These are phyloP conservation scores for Candida montana DNA, from an alignment of 805 yeast species.

Conservation along the genomic window DNA sequence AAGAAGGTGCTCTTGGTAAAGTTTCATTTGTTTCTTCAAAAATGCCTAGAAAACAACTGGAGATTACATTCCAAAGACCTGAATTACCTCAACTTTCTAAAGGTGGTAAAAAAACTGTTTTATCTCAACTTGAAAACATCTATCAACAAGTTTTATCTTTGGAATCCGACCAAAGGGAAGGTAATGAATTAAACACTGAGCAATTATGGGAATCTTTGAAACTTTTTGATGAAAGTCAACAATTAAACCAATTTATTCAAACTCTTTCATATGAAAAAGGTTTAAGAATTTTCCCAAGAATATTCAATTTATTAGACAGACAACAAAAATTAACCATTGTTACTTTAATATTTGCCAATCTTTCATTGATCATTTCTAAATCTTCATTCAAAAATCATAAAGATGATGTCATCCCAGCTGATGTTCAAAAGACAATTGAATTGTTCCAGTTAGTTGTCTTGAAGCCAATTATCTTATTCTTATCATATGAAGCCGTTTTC, in stretches of 20 bases:
- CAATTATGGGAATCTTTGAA: slow-evolving; percentile 76
- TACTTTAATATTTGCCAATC: slow-evolving; percentile 71
- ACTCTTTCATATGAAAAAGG: slow-evolving; percentile 82
- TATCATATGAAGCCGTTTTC: slow-evolving; percentile 71
- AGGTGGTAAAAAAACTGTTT: slow-evolving; percentile 43
- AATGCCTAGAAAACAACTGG: slow-evolving; percentile 83
- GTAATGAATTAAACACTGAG: slow-evolving; percentile 37
- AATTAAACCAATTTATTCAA: slow-evolving; percentile 67
- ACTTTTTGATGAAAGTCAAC: slow-evolving; percentile 54
- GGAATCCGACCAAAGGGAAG: slow-evolving; percentile 69
- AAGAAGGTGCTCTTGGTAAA: slow-evolving; percentile 88
- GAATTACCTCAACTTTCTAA: slow-evolving; percentile 27
- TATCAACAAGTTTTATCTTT: slow-evolving; percentile 71
- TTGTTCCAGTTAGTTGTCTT: slow-evolving; percentile 75
- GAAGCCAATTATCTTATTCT: slow-evolving; percentile 76
- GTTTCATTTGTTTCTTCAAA: slow-evolving; percentile 74
- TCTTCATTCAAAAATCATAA: slow-evolving; percentile 72
- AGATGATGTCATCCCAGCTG: slow-evolving; percentile 46
- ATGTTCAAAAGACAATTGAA: slow-evolving; percentile 57
- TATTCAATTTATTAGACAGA: slow-evolving; percentile 72
- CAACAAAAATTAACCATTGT: slow-evolving; percentile 74
- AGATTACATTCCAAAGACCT: slow-evolving; percentile 50
- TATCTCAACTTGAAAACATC: slow-evolving; percentile 71
- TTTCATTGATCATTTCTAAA: slow-evolving; percentile 68
- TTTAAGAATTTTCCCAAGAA: slow-evolving; percentile 81